Base-by-base conservation (phyloP, 176 grass and related monocot species). In the Secale cereale region DNA sequence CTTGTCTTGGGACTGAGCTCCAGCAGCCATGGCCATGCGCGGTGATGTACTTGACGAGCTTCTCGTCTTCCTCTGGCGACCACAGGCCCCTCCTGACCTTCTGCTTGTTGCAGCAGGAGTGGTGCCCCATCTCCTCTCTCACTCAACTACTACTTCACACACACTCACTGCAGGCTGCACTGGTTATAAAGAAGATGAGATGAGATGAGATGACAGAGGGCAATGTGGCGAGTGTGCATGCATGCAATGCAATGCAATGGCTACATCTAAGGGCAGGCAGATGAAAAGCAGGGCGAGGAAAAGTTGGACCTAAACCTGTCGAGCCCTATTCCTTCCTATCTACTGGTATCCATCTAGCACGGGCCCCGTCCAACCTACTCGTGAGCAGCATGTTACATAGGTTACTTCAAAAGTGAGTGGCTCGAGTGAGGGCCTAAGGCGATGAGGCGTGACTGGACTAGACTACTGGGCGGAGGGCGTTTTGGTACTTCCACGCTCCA, bases 61-160 rank as follows among this genome's bases (percentile, higher is more conserved):
- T 99, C 81, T 98, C 96, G 69, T 98, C 96, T 85, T 98, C 96
- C 91, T 98, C 96, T 3, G 96, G 96, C 25, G 96, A 98, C 96
- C 96, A 98, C 52, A 98, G 88, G 57, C 96, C 96, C 82, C 96
- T 86, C 89, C 96, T 92, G 14, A 99, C 92, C 94, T 99, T 99
- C 78, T 99, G 97, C 78, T 94, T 99, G 83, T 91, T 99, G 94
- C 97, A 99, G 90, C 97, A 96, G 23, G 97, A 99, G 82, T 99
- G 97, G 85, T 97, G 90, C 48, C 97, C 97, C 97, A 99, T 99
- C 85, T 82, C 82, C 67, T 43, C 40, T 22, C 52, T 54, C 4
- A 70, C 54, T 20, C 19, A 57, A 57, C 54, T 57, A 74, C 66
- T 22, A 37, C 39, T 28, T 25, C 6, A 46, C 1, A 37, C 35